Evolutionary conservation across 495 filamentous ascomycete genomes (phyloP).

Genomic region (Penicillium goetzii): DNA sequence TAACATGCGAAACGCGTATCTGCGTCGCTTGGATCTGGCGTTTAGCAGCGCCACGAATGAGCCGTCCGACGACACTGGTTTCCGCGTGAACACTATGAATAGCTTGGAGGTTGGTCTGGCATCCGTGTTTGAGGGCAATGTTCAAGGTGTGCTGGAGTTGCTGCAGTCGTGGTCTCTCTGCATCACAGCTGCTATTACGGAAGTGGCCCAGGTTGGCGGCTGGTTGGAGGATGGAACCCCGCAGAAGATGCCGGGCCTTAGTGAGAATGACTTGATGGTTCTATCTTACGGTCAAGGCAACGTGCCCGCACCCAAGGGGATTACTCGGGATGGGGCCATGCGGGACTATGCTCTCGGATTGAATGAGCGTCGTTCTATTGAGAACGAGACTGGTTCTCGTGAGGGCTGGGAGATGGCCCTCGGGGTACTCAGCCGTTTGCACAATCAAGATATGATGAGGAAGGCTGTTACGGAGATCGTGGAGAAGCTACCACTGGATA

Average conservation of each 20-base stretch:
- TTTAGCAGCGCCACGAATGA: constrained; percentile 54
- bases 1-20: constrained; percentile 54
- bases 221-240: constrained; percentile 61
- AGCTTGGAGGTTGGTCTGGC: constrained; percentile 77
- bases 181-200: constrained; percentile 73
- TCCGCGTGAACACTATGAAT: constrained; percentile 72
- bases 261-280: constrained; percentile 64
- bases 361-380: constrained; percentile 47
- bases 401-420: constrained; percentile 89
- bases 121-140: constrained; percentile 75
- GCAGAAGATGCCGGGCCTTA: constrained; percentile 47
- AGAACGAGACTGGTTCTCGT: constrained; percentile 44
- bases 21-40: constrained; percentile 54
- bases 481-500: constrained; percentile 63
- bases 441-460: constrained; percentile 64
- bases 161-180: constrained; percentile 78
- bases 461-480: constrained; percentile 70
- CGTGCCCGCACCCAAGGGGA: constrained; percentile 16
- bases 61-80: constrained; percentile 48
- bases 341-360: constrained; percentile 68
- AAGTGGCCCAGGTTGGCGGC: constrained; percentile 71
- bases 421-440: constrained; percentile 72
- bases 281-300: constrained; percentile 55
- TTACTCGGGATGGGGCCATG: constrained; percentile 70
- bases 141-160: constrained; percentile 72